Conservation (phyloP, 1,284 basidiomycete species). For the Pseudozyma sp. region DNA sequence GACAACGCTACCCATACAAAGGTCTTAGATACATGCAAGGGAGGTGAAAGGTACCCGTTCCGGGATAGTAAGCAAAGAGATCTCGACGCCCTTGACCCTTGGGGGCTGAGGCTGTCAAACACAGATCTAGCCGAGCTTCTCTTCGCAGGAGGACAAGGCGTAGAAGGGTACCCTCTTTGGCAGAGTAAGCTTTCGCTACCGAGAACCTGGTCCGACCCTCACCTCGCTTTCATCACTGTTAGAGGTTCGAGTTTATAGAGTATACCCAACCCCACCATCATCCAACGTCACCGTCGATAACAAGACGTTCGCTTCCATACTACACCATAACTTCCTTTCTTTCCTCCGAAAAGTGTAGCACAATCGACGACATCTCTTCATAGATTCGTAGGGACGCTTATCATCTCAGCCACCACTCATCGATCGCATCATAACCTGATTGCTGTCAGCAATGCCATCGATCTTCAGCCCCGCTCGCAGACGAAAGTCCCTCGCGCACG, state of each 20-base stretch:
- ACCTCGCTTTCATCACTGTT: no score
- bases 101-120: neutral
- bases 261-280: neutral
- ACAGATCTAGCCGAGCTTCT: constrained; percentile 2
- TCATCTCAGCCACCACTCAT: neutral
- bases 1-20: no score
- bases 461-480: constrained; percentile 9
- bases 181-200: no score
- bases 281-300: neutral
- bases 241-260: no score
- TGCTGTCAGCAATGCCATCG: constrained; percentile 4
- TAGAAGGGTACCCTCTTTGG: no score
- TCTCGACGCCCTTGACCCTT: no score
- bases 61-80: no score
- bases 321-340: no score
- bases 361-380: neutral
- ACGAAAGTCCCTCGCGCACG: constrained; percentile 18
- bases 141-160: neutral
- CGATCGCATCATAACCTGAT: constrained; percentile 8
- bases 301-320: neutral
- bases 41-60: no score
- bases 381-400: neutral
- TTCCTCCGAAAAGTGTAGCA: no score
- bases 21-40: no score
- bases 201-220: no score